phyloP scores from a whole-genome alignment of 108 stramenopile species.

The Skeletonema potamos region DNA sequence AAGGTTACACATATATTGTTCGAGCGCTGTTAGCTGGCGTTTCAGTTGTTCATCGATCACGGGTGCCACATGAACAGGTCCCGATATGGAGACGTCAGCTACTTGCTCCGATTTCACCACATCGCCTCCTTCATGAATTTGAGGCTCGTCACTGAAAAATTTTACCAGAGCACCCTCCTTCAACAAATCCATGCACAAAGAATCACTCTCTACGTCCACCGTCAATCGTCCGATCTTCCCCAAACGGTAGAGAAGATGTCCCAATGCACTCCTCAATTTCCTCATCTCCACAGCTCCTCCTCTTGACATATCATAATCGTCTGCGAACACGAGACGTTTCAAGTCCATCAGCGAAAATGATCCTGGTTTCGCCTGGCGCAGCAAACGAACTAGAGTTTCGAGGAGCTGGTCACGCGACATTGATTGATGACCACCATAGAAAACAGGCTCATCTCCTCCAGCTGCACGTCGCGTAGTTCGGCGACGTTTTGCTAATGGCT shows the following conservation, averaged over 20 bases:
- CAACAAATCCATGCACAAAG: conserved; percentile 31
- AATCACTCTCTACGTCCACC: conserved; percentile 52
- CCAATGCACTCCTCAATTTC: conserved; percentile 65
- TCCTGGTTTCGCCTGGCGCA: conserved; percentile 42
- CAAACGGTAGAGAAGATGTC: conserved; percentile 67
- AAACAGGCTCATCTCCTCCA: conserved; percentile 51
- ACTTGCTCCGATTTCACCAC: neutral
- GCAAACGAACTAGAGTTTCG: conserved; percentile 60
- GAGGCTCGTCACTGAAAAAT: conserved; percentile 9
- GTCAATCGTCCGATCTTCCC: conserved; percentile 51
- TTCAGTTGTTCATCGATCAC: conserved; percentile 14
- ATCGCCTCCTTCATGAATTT: neutral
- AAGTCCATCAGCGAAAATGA: conserved; percentile 52
- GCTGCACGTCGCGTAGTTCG: conserved; percentile 35
- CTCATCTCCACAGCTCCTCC: conserved; percentile 71
- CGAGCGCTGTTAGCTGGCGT: conserved; percentile 36
- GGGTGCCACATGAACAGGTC: neutral
- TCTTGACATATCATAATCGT: conserved; percentile 40
- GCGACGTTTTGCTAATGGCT: conserved; percentile 35
- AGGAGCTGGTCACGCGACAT: conserved; percentile 76
- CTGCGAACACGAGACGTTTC: conserved; percentile 49
- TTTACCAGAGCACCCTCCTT: conserved; percentile 31
- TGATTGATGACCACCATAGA: conserved; percentile 70
- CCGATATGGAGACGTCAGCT: conserved; percentile 1
- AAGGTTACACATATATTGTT: conserved; percentile 59